Conservation (phyloP, 768 basidiomycete species). For the Suillus clintonianus region DNA sequence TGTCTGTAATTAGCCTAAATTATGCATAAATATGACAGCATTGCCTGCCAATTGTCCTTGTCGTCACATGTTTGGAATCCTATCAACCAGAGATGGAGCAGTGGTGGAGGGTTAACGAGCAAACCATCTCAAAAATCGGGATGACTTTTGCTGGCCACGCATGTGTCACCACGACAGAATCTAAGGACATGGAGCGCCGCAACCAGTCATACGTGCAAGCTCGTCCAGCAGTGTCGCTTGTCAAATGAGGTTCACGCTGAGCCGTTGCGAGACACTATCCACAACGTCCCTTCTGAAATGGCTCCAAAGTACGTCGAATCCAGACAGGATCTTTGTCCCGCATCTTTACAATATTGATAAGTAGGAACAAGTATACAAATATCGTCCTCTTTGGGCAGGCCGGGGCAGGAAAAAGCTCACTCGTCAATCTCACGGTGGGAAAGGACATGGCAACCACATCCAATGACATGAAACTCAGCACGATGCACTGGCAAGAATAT, state of each 20-base stretch:
- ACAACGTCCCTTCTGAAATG: too few relatives aligned
- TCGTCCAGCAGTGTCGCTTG: slow-evolving; percentile 26
- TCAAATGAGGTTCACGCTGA: slow-evolving; percentile 38
- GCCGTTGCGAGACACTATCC: slow-evolving; percentile 8
- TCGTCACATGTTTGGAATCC: slow-evolving; percentile 40
- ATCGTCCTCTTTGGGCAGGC: slow-evolving; percentile 45
- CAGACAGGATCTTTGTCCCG: not conserved
- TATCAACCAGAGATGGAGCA: slow-evolving; percentile 20
- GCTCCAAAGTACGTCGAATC: not conserved
- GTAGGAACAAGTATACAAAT: slow-evolving; percentile 30
- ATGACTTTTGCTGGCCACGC: slow-evolving; percentile 30
- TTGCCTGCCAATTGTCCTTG: too few relatives aligned
- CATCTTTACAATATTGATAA: not conserved
- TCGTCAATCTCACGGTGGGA: slow-evolving; percentile 33
- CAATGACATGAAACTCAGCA: slow-evolving; percentile 34
- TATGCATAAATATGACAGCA: too few relatives aligned
- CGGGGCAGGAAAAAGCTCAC: slow-evolving; percentile 35
- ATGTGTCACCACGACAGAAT: slow-evolving; percentile 30
- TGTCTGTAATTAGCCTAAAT: too few relatives aligned
- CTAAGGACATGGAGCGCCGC: slow-evolving; percentile 6
- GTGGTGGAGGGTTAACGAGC: slow-evolving; percentile 43
- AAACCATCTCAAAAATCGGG: slow-evolving; percentile 17
- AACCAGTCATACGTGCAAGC: slow-evolving; percentile 39
- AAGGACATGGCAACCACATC: slow-evolving; percentile 24
- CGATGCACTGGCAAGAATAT: slow-evolving; percentile 34